Evolutionary conservation across 768 basidiomycete species (phyloP).

Genomic region (Termitomyces sp.): DNA sequence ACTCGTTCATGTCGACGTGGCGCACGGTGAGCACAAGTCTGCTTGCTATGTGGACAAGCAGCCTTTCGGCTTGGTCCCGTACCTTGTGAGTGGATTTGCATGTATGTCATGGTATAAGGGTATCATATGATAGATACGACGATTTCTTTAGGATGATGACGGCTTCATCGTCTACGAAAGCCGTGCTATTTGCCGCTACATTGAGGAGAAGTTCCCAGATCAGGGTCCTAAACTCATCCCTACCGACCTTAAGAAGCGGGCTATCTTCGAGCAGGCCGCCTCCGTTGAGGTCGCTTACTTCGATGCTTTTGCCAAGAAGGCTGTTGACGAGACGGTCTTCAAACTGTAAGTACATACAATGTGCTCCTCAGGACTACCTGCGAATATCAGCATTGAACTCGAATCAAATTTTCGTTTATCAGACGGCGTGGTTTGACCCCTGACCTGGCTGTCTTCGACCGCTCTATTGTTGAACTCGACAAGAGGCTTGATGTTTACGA

Average conservation of each 20-base stretch:
- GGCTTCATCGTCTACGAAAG: slow-evolving; percentile 59
- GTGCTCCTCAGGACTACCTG: neutral
- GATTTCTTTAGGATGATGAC: slow-evolving; percentile 34
- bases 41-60: slow-evolving; percentile 41
- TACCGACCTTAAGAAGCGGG: slow-evolving; percentile 29
- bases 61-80: slow-evolving; percentile 62
- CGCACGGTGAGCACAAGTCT: slow-evolving; percentile 39
- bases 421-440: slow-evolving; percentile 7
- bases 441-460: slow-evolving; percentile 15
- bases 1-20: slow-evolving; percentile 36
- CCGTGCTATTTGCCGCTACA: slow-evolving; percentile 56
- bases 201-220: slow-evolving; percentile 45
- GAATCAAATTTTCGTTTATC: neutral
- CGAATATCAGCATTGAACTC: neutral
- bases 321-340: slow-evolving; percentile 45
- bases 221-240: slow-evolving; percentile 51
- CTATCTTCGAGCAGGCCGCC: slow-evolving; percentile 40
- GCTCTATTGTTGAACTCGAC: slow-evolving; percentile 22
- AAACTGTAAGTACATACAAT: slow-evolving; percentile 33
- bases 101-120: neutral
- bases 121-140: neutral
- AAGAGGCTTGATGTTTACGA: slow-evolving; percentile 47
- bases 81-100: slow-evolving; percentile 31
- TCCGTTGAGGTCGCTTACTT: slow-evolving; percentile 53
- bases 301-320: slow-evolving; percentile 28